Evolutionary conservation across 306 rosid species (phyloP), one percentile per base, ranked within the genome.

Genomic region (Alnus rubra): DNA sequence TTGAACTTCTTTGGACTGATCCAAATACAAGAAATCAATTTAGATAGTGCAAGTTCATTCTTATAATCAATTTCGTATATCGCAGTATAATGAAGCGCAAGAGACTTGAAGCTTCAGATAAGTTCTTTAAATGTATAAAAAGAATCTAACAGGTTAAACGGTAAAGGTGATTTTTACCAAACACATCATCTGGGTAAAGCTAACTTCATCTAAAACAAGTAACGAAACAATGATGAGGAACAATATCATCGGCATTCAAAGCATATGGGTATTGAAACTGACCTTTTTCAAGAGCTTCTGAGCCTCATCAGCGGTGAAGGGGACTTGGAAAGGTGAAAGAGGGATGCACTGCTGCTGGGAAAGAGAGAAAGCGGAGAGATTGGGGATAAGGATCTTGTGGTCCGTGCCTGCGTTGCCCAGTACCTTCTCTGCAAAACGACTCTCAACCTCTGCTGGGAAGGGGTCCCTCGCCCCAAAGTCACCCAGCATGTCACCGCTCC

Each of bases 381-480:
- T 94, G 35, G 98, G 98, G 84, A 92, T 92, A 12, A 94, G 97
- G 74, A 94, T 94, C 53, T 84, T 94, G 87, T 94, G 98, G 60
- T 94, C 95, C 0, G 97, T 92, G 84, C 62, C 47, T 1, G 0
- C 2, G 37, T 16, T 77, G 28, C 98, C 95, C 7, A 92, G 47
- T 47, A 94, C 98, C 77, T 92, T 94, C 4, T 94, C 97, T 4
- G 84, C 97, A 72, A 94, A 94, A 3, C 67, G 2, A 28, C 98
- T 94, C 8, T 85, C 98, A 39, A 94, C 0, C 67, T 94, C 98
- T 9, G 94, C 98, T 0, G 97, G 97, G 70, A 87, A 94, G 0
- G 98, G 98, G 83, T 92, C 98, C 70, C 98, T 81, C 4, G 92
- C 97, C 2, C 98, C 98, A 54, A 87, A 91, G 50, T 94, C 98